A percentile compares a stretch with the other conserved stretches of the same genome.
Evolutionary conservation across 768 basidiomycete genomes (phyloP).

Genomic region (Leucosporidium creatinivorum): DNA sequence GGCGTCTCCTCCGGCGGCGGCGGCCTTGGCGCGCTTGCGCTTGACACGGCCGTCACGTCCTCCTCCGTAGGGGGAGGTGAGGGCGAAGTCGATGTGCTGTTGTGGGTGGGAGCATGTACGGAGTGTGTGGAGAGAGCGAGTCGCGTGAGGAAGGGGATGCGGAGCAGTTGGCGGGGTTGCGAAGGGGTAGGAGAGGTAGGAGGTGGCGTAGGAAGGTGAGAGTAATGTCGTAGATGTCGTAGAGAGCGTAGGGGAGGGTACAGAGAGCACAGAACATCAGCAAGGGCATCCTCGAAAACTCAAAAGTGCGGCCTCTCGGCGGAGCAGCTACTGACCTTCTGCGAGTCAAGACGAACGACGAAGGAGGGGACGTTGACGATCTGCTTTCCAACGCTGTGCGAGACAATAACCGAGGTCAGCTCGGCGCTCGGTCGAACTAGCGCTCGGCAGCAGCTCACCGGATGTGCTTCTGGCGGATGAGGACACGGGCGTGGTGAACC

Average conservation of each 20-base stretch:
- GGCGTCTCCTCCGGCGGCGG: conserved; percentile 46
- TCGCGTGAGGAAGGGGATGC: too few species aligned
- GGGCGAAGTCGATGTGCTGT: conserved; percentile 93
- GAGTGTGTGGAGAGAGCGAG: not conserved
- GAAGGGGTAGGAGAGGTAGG: not conserved
- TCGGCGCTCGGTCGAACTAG: too few species aligned
- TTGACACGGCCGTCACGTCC: conserved; percentile 78
- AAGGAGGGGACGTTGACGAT: conserved; percentile 98
- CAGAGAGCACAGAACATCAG: not conserved
- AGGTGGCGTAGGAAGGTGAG: not conserved
- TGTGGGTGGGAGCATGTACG: not conserved
- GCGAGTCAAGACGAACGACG: conserved; percentile 97
- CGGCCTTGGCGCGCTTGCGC: conserved; percentile 93
- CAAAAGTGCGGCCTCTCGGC: not conserved
- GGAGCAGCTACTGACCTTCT: conserved; percentile 53
- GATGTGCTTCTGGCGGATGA: conserved; percentile 98
- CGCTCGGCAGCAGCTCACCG: conserved; percentile 52
- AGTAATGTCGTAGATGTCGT: not conserved
- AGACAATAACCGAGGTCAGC: conserved; percentile 6
- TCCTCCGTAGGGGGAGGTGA: conserved; percentile 93
- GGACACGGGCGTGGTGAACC: conserved; percentile 95
- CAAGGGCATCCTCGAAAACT: not conserved
- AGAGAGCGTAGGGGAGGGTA: not conserved
- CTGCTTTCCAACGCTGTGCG: conserved; percentile 83
- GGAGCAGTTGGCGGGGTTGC: not conserved